These are phyloP conservation scores for Trametes villosa DNA, from an alignment of 768 basidiomycete genomes.

Conservation along the genomic window DNA sequence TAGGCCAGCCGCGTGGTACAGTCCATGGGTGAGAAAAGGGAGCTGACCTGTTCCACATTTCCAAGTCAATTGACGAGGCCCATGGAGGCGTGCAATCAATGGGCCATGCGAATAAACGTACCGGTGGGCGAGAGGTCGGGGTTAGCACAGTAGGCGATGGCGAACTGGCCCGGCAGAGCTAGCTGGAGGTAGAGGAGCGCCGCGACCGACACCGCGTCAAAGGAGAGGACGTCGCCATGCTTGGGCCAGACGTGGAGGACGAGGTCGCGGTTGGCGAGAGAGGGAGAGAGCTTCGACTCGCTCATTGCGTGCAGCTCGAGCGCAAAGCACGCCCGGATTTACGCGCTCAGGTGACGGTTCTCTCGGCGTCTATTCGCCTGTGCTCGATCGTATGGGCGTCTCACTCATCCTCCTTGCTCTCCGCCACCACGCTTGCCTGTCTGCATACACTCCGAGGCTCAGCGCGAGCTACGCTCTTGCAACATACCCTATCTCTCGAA, in stretches of 20 bases:
- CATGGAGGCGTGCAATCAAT: not conserved
- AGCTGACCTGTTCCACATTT: conserved; percentile 58
- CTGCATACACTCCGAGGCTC: too few species aligned
- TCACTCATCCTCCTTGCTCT: not conserved
- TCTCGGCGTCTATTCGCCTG: not conserved
- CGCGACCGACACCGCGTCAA: conserved; percentile 68
- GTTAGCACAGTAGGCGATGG: conserved; percentile 61
- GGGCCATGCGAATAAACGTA: conserved; percentile 39
- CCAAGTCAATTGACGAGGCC: not conserved
- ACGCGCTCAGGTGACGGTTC: conserved; percentile 12
- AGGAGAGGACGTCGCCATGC: conserved; percentile 65
- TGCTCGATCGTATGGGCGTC: not conserved
- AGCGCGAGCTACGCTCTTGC: too few species aligned
- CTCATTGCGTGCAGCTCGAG: conserved; percentile 10
- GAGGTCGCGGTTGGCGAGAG: conserved; percentile 5
- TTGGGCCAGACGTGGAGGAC: conserved; percentile 72
- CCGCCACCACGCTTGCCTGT: not conserved
- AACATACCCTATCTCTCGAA: not conserved
- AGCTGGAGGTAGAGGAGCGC: conserved; percentile 72
- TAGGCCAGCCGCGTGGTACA: conserved; percentile 53
- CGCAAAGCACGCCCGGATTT: not conserved
- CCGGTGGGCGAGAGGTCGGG: conserved; percentile 78
- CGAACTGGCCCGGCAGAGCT: conserved; percentile 69
- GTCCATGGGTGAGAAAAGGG: conserved; percentile 68
- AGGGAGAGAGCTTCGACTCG: conserved; percentile 17